Conservation (phyloP, 768 basidiomycete genomes). For the Naganishia randhawae region DNA sequence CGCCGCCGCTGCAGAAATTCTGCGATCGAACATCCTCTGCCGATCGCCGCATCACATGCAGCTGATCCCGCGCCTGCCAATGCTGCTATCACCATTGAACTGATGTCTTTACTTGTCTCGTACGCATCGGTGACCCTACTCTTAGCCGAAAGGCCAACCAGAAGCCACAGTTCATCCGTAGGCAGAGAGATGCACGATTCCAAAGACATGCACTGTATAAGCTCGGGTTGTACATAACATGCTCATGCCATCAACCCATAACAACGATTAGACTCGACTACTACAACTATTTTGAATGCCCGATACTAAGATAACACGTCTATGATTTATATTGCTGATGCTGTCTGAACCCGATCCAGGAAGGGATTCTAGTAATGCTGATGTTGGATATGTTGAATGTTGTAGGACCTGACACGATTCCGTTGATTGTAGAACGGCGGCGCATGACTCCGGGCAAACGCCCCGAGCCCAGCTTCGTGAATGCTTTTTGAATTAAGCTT, state of each 20-base stretch:
- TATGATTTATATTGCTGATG: slow-evolving; percentile 21
- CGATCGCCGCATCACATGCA: neutral
- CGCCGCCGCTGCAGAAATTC: neutral
- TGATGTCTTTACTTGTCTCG: too few relatives aligned
- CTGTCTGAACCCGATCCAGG: neutral
- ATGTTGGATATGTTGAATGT: neutral
- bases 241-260: slow-evolving; percentile 11
- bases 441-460: neutral
- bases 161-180: too few relatives aligned
- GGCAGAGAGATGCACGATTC: too few relatives aligned
- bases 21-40: neutral
- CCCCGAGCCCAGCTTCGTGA: neutral
- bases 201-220: too few relatives aligned
- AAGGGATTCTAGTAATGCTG: slow-evolving; percentile 12
- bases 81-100: too few relatives aligned
- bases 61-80: neutral
- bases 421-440: neutral
- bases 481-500: neutral
- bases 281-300: slow-evolving; percentile 9
- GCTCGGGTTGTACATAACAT: slow-evolving; percentile 1
- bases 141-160: too few relatives aligned
- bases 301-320: neutral
- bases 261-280: slow-evolving; percentile 15
- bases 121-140: too few relatives aligned
- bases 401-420: neutral